Evolutionary conservation across 352 stramenopile species (phyloP), one percentile per base, ranked within the genome.

Genomic region (Phytophthora ramorum): DNA sequence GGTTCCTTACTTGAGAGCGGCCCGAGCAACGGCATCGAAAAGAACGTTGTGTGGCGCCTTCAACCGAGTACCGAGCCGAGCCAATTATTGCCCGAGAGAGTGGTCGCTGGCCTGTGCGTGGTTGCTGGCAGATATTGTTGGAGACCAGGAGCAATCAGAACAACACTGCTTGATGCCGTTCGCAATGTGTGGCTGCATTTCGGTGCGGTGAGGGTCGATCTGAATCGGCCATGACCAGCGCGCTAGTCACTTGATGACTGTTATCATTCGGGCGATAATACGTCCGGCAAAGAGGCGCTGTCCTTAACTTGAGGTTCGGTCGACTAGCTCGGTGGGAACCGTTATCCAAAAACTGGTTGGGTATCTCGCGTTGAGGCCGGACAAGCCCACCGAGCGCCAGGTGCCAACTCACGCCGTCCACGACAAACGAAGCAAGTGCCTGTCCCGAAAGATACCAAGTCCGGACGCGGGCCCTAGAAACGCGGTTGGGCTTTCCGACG

Each of bases 261-360:
- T 28, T 13, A 9, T 13, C 32, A 37, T 37, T 37, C 32, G 10
- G 32, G 32, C 32, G 32, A 37, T 37, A 5, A 37, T 28, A 37
- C 10, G 32, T 9, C 32, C 32, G 32, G 32, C 7, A 37, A 12
- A 13, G n/a, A n/a, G n/a, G n/a, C n/a, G n/a, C n/a, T n/a, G n/a
- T n/a, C 32, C 43, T 43, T 13, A 17, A 43, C 35, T 43, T 43
- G 35, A 43, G 34, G 12, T 13, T 7, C 34, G n/a, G 22, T n/a
- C 24, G 24, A 28, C 24, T 28, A 28, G 24, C 5, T 28, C 24
- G 24, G 13, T 20, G 9, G 32, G 34, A 56, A 56, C 32, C 41
- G 44, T 57, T 64, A 50, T 47, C 57, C 22, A 34, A n/a, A 43
- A 47, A n/a, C 46, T 64, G 57, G 57, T 57, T 64, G 56, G 55